Base-by-base conservation (phyloP, 2,329 filamentous ascomycete genomes). In the Fusarium sp. region DNA sequence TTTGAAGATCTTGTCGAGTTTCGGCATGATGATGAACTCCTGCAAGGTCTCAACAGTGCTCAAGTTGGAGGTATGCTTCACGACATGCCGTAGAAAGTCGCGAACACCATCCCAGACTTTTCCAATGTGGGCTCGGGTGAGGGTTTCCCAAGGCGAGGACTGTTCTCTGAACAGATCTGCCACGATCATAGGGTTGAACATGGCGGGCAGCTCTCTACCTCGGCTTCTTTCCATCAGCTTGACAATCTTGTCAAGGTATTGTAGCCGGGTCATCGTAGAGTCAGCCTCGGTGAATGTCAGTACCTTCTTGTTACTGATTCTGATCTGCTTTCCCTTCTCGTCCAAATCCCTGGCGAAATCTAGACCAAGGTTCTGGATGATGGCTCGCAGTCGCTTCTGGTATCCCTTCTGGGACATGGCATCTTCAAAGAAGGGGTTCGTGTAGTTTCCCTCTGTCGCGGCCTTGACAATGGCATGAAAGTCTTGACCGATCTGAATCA, bases 131-230 rank as follows among this genome's bases (percentile, higher is more conserved):
- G 16, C 9, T 16, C 44, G 77, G 1, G 86, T 87, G 29, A 89
- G 83, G 0, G 64, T 33, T 46, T 84, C 78, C 91, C 90, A 93
- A 0, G 85, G 86, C 8, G 73, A 63, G 0, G 86, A 90, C 66
- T 93, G 90, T 53, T 91, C 85, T 22, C 81, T 81, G 75, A 93
- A 93, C 0, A 93, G 78, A 24, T 92, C 87, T 0, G 83, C 81
- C 0, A 93, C 84, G 11, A 92, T 81, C 62, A 89, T 77, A 0
- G 90, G 87, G 67, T 91, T 91, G 78, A 90, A 92, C 0, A 84
- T 89, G 0, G 91, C 89, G 0, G 89, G 88, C 0, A 93, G 80
- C 75, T 93, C 91, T 6, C 86, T 80, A 2, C 79, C 80, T n/a
- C 78, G 72, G 40, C 49, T 74, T 1, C 71, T 71, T 6, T 62